Evolutionary conservation across 192 early-diverging fungal genomes (phyloP), one percentile per base, ranked within the genome.

Genomic region (Gaertneriomyces sp.): DNA sequence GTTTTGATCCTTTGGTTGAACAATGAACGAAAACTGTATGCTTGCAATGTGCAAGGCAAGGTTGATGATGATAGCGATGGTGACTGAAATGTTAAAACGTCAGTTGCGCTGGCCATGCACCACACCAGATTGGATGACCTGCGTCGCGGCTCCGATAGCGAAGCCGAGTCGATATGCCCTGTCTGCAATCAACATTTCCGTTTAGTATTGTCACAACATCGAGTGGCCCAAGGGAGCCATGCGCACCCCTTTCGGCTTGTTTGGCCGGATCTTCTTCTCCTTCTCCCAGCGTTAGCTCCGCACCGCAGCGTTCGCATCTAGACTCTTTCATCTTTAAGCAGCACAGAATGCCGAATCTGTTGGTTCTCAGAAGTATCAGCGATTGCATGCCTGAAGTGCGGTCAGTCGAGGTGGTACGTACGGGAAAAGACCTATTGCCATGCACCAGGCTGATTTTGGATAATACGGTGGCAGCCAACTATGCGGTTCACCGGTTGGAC

Each of bases 141-240:
- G 61, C 42, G 50, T 50, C 8, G 61, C 52, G 1, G 67, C 67
- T 7, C 67, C 67, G 4, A 61, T 51, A 11, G 67, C 67, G 46
- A 69, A 69, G 6, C 67, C 67, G 5, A 69, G 60, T 10, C 67
- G 67, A 43, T 69, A 69, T 41, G 67, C 67, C 39, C 45, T 20
- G 11, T 69, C 67, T 47, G 41, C 58, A 33, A 7, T 25, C 16
- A 6, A 51, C n/a, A 51, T n/a, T 51, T n/a, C 49, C 20, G 49
- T 4, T 51, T 6, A 51, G 49, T 33, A 33, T 33, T 33, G 25
- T 0, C 2, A 33, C 25, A 33, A 33, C 25, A 33, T 6, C 49
- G 0, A 51, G 49, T 6, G 4, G 49, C 49, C 6, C 3, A 17
- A 3, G 6, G 6, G 20, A 17, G 49, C 49, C 4, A 12, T 49